Conservation (phyloP, 1,139 yeast genomes). For the Fermentozyma sake region DNA sequence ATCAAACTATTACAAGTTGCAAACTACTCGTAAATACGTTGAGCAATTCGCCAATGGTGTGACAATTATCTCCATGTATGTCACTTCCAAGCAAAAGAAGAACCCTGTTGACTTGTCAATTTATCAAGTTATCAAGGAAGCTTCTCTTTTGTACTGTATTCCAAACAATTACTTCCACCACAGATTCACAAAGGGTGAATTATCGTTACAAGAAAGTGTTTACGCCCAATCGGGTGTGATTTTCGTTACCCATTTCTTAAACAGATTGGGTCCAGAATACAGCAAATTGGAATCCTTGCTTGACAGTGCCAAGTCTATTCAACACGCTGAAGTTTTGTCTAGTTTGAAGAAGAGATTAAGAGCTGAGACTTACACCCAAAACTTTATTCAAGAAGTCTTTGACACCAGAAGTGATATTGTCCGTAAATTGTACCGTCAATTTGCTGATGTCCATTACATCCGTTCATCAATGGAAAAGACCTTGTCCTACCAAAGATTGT, state of each 20-base stretch:
- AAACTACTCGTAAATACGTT: constrained; percentile 84
- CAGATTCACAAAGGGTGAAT: constrained; percentile 67
- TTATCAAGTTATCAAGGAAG: constrained; percentile 90
- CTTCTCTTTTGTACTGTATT: constrained; percentile 84
- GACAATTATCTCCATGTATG: constrained; percentile 81
- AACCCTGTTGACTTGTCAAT: constrained; percentile 66
- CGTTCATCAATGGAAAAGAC: constrained; percentile 74
- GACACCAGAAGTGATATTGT: constrained; percentile 67
- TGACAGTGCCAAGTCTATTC: constrained; percentile 54
- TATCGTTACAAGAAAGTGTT: constrained; percentile 89
- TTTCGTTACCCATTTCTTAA: constrained; percentile 89
- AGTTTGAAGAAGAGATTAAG: constrained; percentile 85
- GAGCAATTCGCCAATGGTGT: constrained; percentile 91
- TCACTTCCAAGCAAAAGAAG: constrained; percentile 50
- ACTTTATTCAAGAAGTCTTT: constrained; percentile 75
- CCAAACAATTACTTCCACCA: constrained; percentile 83
- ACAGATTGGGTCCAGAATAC: constrained; percentile 91
- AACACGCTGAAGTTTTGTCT: constrained; percentile 71
- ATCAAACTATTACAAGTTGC: constrained; percentile 84
- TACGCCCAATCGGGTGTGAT: constrained; percentile 94
- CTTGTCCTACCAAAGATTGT: constrained; percentile 81
- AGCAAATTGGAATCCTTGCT: constrained; percentile 62
- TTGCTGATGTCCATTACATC: constrained; percentile 87
- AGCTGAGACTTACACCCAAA: constrained; percentile 89
- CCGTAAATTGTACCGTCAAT: constrained; percentile 82